Evolutionary conservation across 148 eudicot genomes (phyloP).

Genomic region (Vaccinium myrtillus): DNA sequence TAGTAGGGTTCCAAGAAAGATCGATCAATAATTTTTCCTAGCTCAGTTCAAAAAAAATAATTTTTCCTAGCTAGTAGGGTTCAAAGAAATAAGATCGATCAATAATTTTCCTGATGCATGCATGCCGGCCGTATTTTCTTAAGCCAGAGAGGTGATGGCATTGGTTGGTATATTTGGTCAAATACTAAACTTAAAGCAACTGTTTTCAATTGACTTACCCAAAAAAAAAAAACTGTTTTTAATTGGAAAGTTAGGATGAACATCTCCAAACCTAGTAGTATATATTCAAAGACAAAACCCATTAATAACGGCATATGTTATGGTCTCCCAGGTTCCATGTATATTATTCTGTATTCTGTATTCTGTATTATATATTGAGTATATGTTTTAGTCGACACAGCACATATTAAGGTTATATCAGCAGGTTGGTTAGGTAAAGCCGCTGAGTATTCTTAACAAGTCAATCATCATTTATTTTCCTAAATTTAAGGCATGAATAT

Average conservation of each 20-base stretch:
- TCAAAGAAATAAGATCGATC: too few species aligned
- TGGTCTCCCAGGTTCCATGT: not conserved
- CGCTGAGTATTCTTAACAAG: too few species aligned
- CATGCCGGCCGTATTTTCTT: not conserved
- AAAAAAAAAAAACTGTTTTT: not conserved
- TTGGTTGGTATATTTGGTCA: not conserved
- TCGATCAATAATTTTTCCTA: too few species aligned
- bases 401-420: too few species aligned
- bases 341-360: too few species aligned
- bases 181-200: not conserved
- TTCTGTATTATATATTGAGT: too few species aligned
- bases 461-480: not conserved
- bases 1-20: not conserved
- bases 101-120: not conserved
- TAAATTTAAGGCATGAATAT: not conserved
- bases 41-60: too few species aligned
- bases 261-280: not conserved
- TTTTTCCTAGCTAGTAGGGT: too few species aligned
- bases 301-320: not conserved
- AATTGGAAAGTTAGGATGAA: not conserved
- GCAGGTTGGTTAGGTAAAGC: too few species aligned
- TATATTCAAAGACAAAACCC: not conserved
- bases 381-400: too few species aligned
- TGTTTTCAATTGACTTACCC: not conserved
- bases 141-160: not conserved